Evolutionary conservation across 2,329 filamentous ascomycete genomes (phyloP).

Genomic region (Myriosclerotinia curreyana): DNA sequence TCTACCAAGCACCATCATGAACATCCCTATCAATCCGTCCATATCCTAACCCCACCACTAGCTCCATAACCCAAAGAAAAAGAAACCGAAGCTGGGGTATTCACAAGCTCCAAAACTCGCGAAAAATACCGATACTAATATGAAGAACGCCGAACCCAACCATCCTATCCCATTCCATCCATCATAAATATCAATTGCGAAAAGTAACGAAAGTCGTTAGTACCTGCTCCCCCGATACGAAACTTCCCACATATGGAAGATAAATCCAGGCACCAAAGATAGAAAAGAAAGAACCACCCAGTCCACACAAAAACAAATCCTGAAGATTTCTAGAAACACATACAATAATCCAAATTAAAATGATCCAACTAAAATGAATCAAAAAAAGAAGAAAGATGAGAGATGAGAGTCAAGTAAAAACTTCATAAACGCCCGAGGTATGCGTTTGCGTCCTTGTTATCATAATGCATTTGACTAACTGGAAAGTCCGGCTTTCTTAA

Average conservation of each 20-base stretch:
- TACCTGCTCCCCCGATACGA: neutral
- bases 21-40: neutral
- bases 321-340: slow-evolving; percentile 9
- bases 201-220: neutral
- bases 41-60: neutral
- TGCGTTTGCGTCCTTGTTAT: slow-evolving; percentile 14
- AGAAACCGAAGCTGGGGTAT: slow-evolving; percentile 4
- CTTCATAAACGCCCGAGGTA: slow-evolving; percentile 14
- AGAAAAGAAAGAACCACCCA: slow-evolving; percentile 1
- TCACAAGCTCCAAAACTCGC: slow-evolving; percentile 4
- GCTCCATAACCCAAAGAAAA: neutral
- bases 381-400: slow-evolving; percentile 2
- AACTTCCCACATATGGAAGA: neutral
- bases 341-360: slow-evolving; percentile 4
- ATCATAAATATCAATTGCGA: slow-evolving; percentile 9
- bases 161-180: slow-evolving; percentile 6
- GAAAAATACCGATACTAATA: neutral
- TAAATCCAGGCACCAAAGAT: neutral
- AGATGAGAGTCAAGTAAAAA: neutral
- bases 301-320: slow-evolving; percentile 4
- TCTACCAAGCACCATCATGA: slow-evolving; percentile 8
- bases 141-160: slow-evolving; percentile 9
- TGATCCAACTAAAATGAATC: too few relatives aligned
- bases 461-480: slow-evolving; percentile 12
- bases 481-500: slow-evolving; percentile 16